Conservation (phyloP, 257 asterid genomes). For the Solanum phureja region DNA sequence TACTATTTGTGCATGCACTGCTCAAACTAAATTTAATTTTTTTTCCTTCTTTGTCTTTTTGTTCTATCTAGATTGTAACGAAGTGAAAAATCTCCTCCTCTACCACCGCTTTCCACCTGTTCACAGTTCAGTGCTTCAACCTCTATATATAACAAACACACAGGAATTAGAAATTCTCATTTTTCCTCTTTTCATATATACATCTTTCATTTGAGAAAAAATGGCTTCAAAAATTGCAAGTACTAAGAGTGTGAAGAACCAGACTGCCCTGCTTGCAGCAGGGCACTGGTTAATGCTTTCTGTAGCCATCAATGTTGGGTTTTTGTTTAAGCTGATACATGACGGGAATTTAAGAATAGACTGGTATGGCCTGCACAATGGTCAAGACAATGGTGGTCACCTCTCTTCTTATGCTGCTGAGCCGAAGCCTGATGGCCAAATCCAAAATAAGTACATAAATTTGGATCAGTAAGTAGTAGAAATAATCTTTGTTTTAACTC, state of each 20-base stretch:
- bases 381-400: not conserved
- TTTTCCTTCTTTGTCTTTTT: not conserved
- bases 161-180: not conserved
- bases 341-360: conserved; percentile 1
- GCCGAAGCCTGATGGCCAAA: not conserved
- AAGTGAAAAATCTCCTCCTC: not conserved
- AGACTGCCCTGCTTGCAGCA: not conserved
- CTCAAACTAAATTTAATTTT: not conserved
- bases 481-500: not conserved
- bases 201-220: not conserved
- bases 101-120: not conserved
- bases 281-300: conserved; percentile 15
- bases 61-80: not conserved
- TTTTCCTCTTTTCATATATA: too few relatives aligned
- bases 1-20: not conserved
- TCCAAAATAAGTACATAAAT: conserved; percentile 21
- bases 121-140: not conserved
- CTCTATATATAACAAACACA: not conserved
- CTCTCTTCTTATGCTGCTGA: not conserved
- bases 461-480: conserved; percentile 69
- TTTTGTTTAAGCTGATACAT: conserved; percentile 12
- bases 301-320: conserved; percentile 17
- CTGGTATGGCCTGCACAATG: not conserved
- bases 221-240: not conserved
- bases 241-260: not conserved